Evolutionary conservation across 208 protist species (phyloP).

Genomic region (Sergeia podlipaevii): DNA sequence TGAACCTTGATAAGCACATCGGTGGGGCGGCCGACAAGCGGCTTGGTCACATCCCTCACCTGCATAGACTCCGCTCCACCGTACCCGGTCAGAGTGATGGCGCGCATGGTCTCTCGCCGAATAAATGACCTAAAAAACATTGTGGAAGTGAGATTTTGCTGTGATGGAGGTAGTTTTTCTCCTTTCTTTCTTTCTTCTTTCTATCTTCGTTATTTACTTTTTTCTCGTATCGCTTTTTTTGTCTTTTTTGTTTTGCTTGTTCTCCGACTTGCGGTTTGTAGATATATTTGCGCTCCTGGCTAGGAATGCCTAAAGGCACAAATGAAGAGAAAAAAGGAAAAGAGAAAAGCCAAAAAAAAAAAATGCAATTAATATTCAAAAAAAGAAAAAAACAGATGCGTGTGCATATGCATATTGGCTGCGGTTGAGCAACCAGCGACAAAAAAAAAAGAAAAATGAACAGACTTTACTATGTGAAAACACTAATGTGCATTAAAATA

Average conservation of each 20-base stretch:
- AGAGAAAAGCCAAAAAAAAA: no score
- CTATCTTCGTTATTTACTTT: conserved; percentile 1
- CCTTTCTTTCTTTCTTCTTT: conserved; percentile 1
- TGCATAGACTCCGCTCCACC: conserved; percentile 46
- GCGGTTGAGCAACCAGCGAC: no score
- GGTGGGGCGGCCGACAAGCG: conserved; percentile 20
- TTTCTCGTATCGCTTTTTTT: background rate
- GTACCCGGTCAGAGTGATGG: conserved; percentile 64
- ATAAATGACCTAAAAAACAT: background rate
- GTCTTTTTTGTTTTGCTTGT: conserved; percentile 5
- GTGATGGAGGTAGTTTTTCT: background rate
- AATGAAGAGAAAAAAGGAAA: no score
- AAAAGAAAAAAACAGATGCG: conserved; percentile 5
- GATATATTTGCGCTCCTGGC: no score
- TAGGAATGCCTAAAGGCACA: no score
- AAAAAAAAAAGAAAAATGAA: no score
- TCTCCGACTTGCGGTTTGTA: no score
- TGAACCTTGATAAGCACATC: conserved; percentile 86
- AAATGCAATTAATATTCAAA: background rate
- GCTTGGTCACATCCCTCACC: conserved; percentile 38
- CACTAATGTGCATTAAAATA: no score
- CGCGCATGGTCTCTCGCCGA: conserved; percentile 44
- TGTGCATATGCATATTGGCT: conserved; percentile 1
- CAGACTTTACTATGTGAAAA: no score
- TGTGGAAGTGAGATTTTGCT: background rate